phyloP scores from a whole-genome alignment of 2,329 filamentous ascomycete species.

The Ilyonectria robusta region DNA sequence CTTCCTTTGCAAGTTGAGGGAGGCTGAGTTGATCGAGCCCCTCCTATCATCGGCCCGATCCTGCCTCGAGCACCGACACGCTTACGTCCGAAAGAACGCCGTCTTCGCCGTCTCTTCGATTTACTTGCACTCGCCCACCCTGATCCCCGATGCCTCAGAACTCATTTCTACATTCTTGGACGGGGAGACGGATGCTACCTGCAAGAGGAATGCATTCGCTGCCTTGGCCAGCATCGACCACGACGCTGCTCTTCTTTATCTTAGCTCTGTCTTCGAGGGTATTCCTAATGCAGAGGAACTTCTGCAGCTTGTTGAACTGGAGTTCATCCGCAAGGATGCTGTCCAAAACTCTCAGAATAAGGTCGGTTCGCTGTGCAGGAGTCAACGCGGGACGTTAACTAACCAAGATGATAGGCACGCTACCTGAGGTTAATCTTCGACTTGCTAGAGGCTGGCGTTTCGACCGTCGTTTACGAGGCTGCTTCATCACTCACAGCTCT shows the following conservation, averaged over 20 bases:
- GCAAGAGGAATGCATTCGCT: conserved; percentile 97
- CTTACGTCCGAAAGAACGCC: conserved; percentile 98
- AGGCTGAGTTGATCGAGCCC: conserved; percentile 96
- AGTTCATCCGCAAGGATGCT: conserved; percentile 99
- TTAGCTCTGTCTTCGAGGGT: conserved; percentile 91
- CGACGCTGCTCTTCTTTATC: conserved; percentile 89
- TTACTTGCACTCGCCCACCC: conserved; percentile 87
- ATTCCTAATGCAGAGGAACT: conserved; percentile 96
- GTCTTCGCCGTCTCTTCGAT: conserved; percentile 96
- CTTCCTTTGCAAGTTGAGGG: conserved; percentile 96
- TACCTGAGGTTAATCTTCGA: conserved; percentile 98
- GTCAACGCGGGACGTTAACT: conserved; percentile 42
- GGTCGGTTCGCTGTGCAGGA: conserved; percentile 62
- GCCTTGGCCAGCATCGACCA: conserved; percentile 93
- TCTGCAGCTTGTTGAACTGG: conserved; percentile 91
- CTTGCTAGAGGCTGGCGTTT: conserved; percentile 90
- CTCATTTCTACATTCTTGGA: conserved; percentile 92
- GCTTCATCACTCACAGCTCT: conserved; percentile 94
- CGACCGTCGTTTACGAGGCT: conserved; percentile 97
- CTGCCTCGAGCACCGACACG: conserved; percentile 96
- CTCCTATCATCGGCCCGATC: conserved; percentile 91
- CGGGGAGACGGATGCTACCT: conserved; percentile 91
- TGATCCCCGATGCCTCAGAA: conserved; percentile 96
- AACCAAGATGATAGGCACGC: conserved; percentile 70
- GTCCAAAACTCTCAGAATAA: conserved; percentile 95